These are phyloP conservation scores for Pueraria montana DNA, from an alignment of 306 rosid genomes.

Conservation along the genomic window DNA sequence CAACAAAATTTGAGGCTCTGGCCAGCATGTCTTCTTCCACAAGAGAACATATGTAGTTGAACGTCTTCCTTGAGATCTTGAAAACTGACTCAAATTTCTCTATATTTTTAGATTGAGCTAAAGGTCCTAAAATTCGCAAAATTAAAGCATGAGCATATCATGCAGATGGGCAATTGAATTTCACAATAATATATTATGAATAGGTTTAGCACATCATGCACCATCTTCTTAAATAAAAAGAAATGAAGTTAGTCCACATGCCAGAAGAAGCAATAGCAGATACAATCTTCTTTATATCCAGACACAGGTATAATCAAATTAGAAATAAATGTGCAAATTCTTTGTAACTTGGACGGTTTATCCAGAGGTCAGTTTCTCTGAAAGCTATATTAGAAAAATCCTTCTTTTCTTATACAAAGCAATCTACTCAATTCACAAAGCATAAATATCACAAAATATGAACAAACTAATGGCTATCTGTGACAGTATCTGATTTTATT, in stretches of 20 bases:
- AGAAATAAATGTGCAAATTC: slow-evolving; percentile 24
- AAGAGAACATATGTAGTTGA: slow-evolving; percentile 85
- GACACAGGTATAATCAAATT: slow-evolving; percentile 19
- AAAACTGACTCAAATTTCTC: slow-evolving; percentile 79
- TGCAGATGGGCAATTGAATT: slow-evolving; percentile 21
- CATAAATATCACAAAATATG: neutral
- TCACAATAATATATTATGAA: slow-evolving; percentile 21
- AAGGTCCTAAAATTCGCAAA: slow-evolving; percentile 67
- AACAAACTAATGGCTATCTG: neutral
- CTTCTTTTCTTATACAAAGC: neutral
- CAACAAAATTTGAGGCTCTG: slow-evolving; percentile 62
- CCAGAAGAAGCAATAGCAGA: slow-evolving; percentile 35
- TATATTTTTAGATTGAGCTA: slow-evolving; percentile 60
- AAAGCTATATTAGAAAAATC: slow-evolving; percentile 13
- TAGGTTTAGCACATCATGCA: neutral
- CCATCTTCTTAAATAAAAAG: slow-evolving; percentile 13
- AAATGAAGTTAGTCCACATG: neutral
- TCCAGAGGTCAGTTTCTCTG: neutral
- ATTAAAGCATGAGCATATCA: slow-evolving; percentile 30
- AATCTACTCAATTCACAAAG: slow-evolving; percentile 12
- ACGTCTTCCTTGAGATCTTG: slow-evolving; percentile 84
- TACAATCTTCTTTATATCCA: slow-evolving; percentile 2
- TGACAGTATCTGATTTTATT: slow-evolving; percentile 11
- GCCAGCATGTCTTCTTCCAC: slow-evolving; percentile 77
- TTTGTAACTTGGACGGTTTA: neutral